phyloP scores from a whole-genome alignment of 495 filamentous ascomycete species.

The Hyaloscypha variabilis region DNA sequence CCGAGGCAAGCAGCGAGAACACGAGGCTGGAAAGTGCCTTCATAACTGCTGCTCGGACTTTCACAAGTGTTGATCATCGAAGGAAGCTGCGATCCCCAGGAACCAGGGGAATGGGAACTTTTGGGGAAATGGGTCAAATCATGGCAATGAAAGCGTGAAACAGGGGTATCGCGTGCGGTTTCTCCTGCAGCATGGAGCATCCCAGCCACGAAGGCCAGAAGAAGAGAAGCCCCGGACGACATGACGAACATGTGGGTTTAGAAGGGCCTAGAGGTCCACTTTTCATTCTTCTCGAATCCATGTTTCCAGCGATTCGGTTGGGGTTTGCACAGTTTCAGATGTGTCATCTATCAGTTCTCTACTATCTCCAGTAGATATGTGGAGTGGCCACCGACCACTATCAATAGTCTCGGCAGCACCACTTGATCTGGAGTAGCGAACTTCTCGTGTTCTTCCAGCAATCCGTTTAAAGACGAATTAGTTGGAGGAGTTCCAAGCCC shows the following conservation, averaged over 20 bases:
- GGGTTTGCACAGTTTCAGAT: neutral
- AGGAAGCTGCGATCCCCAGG: neutral
- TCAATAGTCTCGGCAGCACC: constrained; percentile 1
- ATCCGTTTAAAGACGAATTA: neutral
- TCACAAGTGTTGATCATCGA: neutral
- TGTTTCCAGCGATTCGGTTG: neutral
- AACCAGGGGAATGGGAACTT: neutral
- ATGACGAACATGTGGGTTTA: neutral
- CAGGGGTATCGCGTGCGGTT: neutral
- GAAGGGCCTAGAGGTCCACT: neutral
- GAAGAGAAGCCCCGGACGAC: neutral
- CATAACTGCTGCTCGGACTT: constrained; percentile 1
- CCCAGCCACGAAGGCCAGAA: neutral
- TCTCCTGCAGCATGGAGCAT: neutral
- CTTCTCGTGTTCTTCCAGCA: neutral
- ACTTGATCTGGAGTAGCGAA: neutral
- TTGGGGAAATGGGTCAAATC: neutral
- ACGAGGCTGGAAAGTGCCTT: constrained; percentile 1
- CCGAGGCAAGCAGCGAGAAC: neutral
- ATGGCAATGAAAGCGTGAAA: neutral
- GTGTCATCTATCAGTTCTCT: neutral
- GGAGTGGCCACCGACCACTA: neutral
- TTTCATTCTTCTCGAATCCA: neutral
- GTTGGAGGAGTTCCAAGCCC: neutral
- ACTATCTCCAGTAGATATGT: neutral